Evolutionary conservation across 2,329 filamentous ascomycete genomes (phyloP).

Genomic region (Colletotrichum filicis): DNA sequence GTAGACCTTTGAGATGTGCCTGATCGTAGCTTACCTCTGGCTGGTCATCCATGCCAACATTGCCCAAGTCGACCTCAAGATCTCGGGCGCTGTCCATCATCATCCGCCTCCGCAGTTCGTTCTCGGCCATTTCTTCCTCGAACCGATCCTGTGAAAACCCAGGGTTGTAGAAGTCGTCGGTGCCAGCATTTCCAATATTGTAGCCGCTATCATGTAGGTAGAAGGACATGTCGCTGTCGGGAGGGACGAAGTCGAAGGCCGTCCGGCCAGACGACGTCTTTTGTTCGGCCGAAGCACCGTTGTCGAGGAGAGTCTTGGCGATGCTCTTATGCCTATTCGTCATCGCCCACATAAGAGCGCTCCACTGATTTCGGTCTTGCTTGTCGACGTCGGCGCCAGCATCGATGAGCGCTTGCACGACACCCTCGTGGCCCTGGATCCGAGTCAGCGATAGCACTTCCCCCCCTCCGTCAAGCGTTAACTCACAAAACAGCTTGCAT

Average conservation of each 20-base stretch:
- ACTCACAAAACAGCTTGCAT: conserved; percentile 95
- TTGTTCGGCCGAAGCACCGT: conserved; percentile 93
- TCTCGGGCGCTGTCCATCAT: conserved; percentile 99
- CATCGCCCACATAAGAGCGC: conserved; percentile 99
- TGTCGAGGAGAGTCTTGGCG: conserved; percentile 90
- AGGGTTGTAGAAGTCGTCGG: conserved; percentile 92
- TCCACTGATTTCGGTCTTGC: conserved; percentile 97
- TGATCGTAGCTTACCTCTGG: conserved; percentile 74
- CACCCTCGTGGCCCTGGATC: conserved; percentile 82
- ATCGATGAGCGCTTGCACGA: conserved; percentile 85
- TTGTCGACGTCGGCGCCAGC: conserved; percentile 90
- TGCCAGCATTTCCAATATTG: conserved; percentile 81
- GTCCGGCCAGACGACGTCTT: conserved; percentile 95
- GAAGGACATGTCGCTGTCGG: conserved; percentile 95
- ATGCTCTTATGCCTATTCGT: conserved; percentile 98
- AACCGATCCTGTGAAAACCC: conserved; percentile 94
- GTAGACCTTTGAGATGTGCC: conserved; percentile 39
- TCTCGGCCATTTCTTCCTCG: conserved; percentile 97
- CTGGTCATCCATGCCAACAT: conserved; percentile 94
- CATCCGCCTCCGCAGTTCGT: conserved; percentile 94
- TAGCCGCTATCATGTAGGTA: conserved; percentile 97
- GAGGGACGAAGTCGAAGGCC: conserved; percentile 94
- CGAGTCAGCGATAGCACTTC: conserved; percentile 5
- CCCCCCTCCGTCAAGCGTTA: background rate
- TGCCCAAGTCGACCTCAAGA: conserved; percentile 94